Percentiles rank a stretch among this genome's conserved stretches.
Evolutionary conservation across 306 rosid species (phyloP).

Genomic region (Rubus idaeus): DNA sequence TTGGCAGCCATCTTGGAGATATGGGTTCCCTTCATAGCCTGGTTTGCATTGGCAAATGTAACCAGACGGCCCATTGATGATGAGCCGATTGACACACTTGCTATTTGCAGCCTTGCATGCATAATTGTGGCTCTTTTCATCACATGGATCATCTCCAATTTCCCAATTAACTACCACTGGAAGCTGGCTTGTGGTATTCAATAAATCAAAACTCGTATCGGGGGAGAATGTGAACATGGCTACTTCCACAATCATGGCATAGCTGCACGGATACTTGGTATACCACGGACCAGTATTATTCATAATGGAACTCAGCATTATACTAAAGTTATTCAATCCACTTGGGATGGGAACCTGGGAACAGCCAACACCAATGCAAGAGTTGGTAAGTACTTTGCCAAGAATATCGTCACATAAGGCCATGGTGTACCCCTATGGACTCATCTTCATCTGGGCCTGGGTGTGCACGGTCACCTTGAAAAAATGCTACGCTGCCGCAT

Average conservation of each 20-base stretch:
- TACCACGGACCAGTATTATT: not conserved
- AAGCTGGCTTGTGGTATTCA: not conserved
- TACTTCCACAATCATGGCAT: not conserved
- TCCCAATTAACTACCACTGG: constrained; percentile 20
- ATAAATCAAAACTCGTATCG: not conserved
- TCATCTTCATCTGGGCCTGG: not conserved
- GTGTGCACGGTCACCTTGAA: not conserved
- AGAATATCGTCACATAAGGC: not conserved
- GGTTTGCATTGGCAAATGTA: constrained; percentile 24
- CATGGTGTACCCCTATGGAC: not conserved
- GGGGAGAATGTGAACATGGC: constrained; percentile 14
- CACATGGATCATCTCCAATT: constrained; percentile 12
- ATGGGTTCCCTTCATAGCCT: constrained; percentile 30
- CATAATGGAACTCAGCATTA: not conserved
- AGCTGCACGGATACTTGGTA: constrained; percentile 20
- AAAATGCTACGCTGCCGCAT: not conserved
- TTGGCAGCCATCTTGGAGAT: constrained; percentile 26
- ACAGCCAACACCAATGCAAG: constrained; percentile 18
- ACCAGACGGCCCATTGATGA: not conserved
- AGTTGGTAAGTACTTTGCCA: not conserved
- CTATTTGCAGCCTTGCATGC: constrained; percentile 9
- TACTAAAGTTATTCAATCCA: not conserved
- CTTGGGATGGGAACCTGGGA: constrained; percentile 3
- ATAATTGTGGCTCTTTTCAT: not conserved
- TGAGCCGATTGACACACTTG: not conserved